Conservation (phyloP, 345 rosid species). For the Hevea brasiliensis region DNA sequence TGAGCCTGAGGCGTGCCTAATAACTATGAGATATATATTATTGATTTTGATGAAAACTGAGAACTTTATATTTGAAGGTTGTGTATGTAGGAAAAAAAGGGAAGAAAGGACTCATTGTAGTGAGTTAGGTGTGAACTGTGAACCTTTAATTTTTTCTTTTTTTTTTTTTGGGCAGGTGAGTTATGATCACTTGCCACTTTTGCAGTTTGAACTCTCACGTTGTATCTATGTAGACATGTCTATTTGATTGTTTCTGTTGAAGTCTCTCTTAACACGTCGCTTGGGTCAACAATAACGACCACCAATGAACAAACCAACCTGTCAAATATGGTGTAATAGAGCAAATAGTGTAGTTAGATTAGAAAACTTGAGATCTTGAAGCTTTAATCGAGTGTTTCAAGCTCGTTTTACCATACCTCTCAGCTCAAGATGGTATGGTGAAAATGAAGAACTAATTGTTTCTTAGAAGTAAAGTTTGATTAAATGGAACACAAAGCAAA, state of each 20-base stretch:
- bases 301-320: neutral
- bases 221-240: neutral
- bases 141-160: too few relatives aligned
- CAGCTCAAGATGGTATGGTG: neutral
- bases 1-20: too few relatives aligned
- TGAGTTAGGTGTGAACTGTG: too few relatives aligned
- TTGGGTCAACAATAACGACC: neutral
- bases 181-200: too few relatives aligned
- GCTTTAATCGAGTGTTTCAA: too few relatives aligned
- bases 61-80: too few relatives aligned
- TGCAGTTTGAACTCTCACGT: neutral
- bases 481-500: neutral
- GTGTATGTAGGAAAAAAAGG: too few relatives aligned
- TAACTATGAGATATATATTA: neutral
- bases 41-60: too few relatives aligned
- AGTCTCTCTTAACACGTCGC: neutral
- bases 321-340: too few relatives aligned
- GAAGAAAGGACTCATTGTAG: neutral
- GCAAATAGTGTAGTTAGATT: neutral
- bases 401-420: too few relatives aligned
- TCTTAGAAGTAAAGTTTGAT: neutral
- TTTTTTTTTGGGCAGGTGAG: too few relatives aligned
- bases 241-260: neutral
- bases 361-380: too few relatives aligned
- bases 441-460: neutral